These are phyloP conservation scores for Ustulina deusta DNA, from an alignment of 2,329 filamentous ascomycete genomes.

Conservation along the genomic window DNA sequence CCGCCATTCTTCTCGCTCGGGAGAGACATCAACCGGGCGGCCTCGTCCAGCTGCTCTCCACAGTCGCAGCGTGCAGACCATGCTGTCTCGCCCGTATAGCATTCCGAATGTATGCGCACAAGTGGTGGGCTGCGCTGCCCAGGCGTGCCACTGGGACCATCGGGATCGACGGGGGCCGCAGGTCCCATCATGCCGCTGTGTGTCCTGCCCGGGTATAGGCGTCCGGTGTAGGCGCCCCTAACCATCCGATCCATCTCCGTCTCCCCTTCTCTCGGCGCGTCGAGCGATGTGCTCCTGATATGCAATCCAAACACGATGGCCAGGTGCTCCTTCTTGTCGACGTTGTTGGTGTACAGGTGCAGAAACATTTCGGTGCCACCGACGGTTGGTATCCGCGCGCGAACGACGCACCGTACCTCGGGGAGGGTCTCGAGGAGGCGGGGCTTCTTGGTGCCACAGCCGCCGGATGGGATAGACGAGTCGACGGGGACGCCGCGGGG, in stretches of 20 bases:
- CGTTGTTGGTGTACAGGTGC: slow-evolving; percentile 91
- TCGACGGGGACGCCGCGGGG: slow-evolving; percentile 70
- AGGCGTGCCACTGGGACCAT: slow-evolving; percentile 27
- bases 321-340: slow-evolving; percentile 94
- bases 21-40: slow-evolving; percentile 89
- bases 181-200: slow-evolving; percentile 72
- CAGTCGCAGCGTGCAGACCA: slow-evolving; percentile 99
- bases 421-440: slow-evolving; percentile 81
- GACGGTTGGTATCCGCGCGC: slow-evolving; percentile 93
- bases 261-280: slow-evolving; percentile 78
- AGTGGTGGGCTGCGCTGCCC: slow-evolving; percentile 67
- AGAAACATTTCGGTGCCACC: slow-evolving; percentile 96
- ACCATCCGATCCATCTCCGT: slow-evolving; percentile 94
- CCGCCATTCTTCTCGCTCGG: slow-evolving; percentile 74
- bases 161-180: slow-evolving; percentile 40
- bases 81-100: slow-evolving; percentile 97
- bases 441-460: slow-evolving; percentile 73
- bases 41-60: slow-evolving; percentile 96
- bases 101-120: slow-evolving; percentile 96
- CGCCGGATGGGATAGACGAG: slow-evolving; percentile 67
- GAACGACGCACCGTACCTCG: slow-evolving; percentile 90
- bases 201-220: slow-evolving; percentile 85
- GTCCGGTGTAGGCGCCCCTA: slow-evolving; percentile 89
- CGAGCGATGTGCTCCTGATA: slow-evolving; percentile 80
- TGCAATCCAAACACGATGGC: slow-evolving; percentile 94